Percentiles rank a stretch among this genome's conserved stretches.
Evolutionary conservation across 495 filamentous ascomycete genomes (phyloP).

Genomic region (Aspergillus mulundensis): DNA sequence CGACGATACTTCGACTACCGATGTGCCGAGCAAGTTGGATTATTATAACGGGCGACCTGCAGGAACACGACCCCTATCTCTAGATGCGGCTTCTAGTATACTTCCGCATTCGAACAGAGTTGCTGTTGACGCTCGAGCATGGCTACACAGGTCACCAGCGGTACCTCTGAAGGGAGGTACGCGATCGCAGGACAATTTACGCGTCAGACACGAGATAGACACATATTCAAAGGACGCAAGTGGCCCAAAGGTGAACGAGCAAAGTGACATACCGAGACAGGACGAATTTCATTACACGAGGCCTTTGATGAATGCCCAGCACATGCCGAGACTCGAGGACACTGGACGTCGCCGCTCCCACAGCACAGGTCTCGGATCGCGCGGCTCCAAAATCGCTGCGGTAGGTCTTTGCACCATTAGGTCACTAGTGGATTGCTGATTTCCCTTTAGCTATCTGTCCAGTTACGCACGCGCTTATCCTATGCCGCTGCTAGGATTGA

Average conservation of each 20-base stretch:
- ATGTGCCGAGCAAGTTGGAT: background rate
- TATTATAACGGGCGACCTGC: background rate
- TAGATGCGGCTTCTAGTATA: background rate
- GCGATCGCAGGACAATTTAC: background rate
- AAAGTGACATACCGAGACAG: background rate
- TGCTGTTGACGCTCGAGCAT: background rate
- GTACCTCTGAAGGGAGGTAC: background rate
- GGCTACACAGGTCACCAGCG: background rate
- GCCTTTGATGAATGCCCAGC: background rate
- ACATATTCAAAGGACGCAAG: background rate
- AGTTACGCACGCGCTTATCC: conserved; percentile 73
- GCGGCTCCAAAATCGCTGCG: conserved; percentile 68
- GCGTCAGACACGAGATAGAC: too few relatives aligned
- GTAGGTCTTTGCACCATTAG: conserved; percentile 39
- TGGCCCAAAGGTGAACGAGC: background rate
- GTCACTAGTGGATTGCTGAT: conserved; percentile 13
- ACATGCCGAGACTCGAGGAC: conserved; percentile 22
- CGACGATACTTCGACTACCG: background rate
- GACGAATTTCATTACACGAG: background rate
- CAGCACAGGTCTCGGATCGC: conserved; percentile 60
- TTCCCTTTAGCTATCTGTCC: conserved; percentile 60
- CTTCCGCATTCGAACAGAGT: too few relatives aligned
- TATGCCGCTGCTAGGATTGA: conserved; percentile 90
- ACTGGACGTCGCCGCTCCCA: conserved; percentile 52
- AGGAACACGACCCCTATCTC: background rate